Base-by-base conservation (phyloP, 352 stramenopile species). In the Blastocystis sp. region DNA sequence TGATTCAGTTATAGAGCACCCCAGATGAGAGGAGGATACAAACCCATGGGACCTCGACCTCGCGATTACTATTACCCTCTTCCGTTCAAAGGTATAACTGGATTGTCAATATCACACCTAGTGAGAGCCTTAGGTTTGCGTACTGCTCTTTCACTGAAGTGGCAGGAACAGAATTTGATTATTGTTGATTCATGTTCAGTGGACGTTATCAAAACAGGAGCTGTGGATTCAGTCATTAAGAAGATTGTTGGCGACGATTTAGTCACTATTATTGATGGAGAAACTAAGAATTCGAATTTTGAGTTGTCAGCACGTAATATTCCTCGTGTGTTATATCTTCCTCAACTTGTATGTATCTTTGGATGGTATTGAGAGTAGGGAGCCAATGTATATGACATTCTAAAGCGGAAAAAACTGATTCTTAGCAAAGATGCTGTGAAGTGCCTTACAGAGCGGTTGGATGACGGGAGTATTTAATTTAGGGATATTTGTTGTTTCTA, bases 21-120 rank as follows among this genome's bases (percentile, higher is more conserved):
- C 0, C 91, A 94, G 89, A 94, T 92, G 91, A 88, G 92, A 27
- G 92, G 92, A 24, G 93, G 93, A n/a, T 91, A 90, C 80, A 95
- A 94, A 88, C 92, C 92, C 16, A 92, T 95, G 88, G 92, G 90
- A 35, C 89, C 89, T 32, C 87, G 88, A 46, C 61, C 43, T 24
- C 89, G 90, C 29, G 91, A 95, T 88, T 96, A 93, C 87, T 91
- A 91, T 32, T 92, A 90, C 56, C 93, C 93, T 88, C 88, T 95
- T 21, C 94, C 94, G 89, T 94, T 94, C 77, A 94, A 94, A 49
- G 75, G 75, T 81, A 88, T 90, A 37, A 88, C 89, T 14, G 89
- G 88, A 63, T 78, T 93, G 73, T 16, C 9, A 11, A 89, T 29
- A 74, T 74, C n/a, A 27, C 14, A 78, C 2, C n/a, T 89, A 88